phyloP scores from a whole-genome alignment of 345 rosid species.

The Rhizophora apiculata region DNA sequence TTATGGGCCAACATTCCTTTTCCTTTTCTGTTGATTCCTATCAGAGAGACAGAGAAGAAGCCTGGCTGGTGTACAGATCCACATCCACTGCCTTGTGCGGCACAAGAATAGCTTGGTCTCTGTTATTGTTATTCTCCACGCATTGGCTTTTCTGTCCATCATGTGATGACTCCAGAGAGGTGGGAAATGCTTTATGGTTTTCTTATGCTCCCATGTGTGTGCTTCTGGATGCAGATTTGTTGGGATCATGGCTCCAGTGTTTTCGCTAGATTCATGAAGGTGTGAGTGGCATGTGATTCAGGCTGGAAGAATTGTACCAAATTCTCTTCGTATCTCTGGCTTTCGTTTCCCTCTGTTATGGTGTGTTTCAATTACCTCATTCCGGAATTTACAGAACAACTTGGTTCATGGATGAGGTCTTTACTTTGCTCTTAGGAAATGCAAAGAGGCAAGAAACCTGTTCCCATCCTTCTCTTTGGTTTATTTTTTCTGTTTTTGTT shows the following conservation, averaged over 20 bases:
- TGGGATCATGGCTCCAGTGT: conserved; percentile 99
- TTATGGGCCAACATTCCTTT: not conserved
- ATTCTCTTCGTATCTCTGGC: not conserved
- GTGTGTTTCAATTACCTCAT: conserved; percentile 8
- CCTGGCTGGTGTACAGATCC: conserved; percentile 91
- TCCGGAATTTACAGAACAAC: conserved; percentile 65
- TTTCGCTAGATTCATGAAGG: conserved; percentile 89
- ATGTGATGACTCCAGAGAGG: not conserved
- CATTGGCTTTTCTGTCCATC: not conserved
- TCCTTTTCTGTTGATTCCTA: conserved; percentile 21
- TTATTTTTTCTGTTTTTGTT: not conserved
- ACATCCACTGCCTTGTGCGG: conserved; percentile 94
- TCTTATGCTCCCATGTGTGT: not conserved
- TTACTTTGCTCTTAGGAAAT: conserved; percentile 86
- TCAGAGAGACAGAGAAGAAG: conserved; percentile 74
- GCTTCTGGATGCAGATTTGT: conserved; percentile 58
- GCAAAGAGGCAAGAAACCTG: conserved; percentile 58
- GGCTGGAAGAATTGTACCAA: conserved; percentile 32
- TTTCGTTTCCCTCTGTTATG: conserved; percentile 1
- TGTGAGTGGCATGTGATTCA: conserved; percentile 98
- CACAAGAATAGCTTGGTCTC: conserved; percentile 43
- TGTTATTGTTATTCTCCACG: not conserved
- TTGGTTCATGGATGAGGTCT: conserved; percentile 99
- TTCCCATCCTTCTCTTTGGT: not conserved
- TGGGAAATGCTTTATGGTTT: not conserved